A percentile compares a stretch with the other conserved stretches of the same genome.
Evolutionary conservation across 805 yeast genomes (phyloP).

Genomic region (Wilhelminamyces savonicus): DNA sequence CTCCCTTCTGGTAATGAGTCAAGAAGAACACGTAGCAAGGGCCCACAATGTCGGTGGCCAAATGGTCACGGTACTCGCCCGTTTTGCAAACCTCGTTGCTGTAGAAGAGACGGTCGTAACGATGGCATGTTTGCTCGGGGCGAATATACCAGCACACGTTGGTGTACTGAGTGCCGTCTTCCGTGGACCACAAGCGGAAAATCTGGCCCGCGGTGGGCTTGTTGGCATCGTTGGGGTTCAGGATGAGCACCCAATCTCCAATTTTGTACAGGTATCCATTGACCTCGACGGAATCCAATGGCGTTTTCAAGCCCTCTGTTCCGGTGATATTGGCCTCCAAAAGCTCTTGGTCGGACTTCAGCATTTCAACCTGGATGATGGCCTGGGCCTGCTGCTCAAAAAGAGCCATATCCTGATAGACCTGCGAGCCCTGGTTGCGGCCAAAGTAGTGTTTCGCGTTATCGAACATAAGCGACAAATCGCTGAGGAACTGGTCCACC

Average conservation of each 20-base stretch:
- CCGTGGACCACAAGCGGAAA: slow-evolving; percentile 88
- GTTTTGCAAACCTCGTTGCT: slow-evolving; percentile 95
- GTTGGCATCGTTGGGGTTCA: slow-evolving; percentile 79
- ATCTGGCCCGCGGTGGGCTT: slow-evolving; percentile 93
- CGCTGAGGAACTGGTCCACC: slow-evolving; percentile 72
- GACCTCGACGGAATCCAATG: slow-evolving; percentile 70
- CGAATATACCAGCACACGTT: slow-evolving; percentile 97
- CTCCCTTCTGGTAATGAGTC: slow-evolving; percentile 92
- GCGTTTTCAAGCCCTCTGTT: slow-evolving; percentile 56
- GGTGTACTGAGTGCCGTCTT: slow-evolving; percentile 75
- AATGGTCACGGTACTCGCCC: slow-evolving; percentile 93
- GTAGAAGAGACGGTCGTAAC: slow-evolving; percentile 82
- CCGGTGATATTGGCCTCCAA: slow-evolving; percentile 35
- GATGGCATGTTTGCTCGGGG: slow-evolving; percentile 96
- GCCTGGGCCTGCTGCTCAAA: slow-evolving; percentile 58
- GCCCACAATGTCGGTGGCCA: slow-evolving; percentile 81
- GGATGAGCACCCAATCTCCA: slow-evolving; percentile 92
- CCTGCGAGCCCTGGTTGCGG: slow-evolving; percentile 50
- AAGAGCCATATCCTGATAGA: slow-evolving; percentile 53
- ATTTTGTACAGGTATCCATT: slow-evolving; percentile 71
- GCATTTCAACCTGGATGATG: slow-evolving; percentile 61
- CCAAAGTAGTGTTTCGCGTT: slow-evolving; percentile 60
- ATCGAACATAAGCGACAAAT: slow-evolving; percentile 65
- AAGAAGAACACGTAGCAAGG: slow-evolving; percentile 93
- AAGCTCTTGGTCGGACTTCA: slow-evolving; percentile 76